These are phyloP conservation scores for Metarhizium album DNA, from an alignment of 2,329 filamentous ascomycete species.

Conservation along the genomic window DNA sequence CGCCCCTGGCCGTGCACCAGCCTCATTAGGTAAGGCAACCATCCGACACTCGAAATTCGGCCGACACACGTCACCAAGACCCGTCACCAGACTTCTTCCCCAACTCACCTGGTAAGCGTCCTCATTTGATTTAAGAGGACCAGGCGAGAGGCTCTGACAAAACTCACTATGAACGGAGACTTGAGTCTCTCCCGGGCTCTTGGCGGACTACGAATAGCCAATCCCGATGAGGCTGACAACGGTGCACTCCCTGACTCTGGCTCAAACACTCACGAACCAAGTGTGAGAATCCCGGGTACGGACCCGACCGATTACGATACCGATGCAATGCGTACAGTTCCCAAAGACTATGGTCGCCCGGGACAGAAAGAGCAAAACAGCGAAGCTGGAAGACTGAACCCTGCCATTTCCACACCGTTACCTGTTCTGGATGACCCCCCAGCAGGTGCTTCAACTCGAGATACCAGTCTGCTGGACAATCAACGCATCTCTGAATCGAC, in stretches of 20 bases:
- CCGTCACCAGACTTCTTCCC: slow-evolving; percentile 3
- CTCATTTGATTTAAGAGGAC: slow-evolving; percentile 13
- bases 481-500: slow-evolving; percentile 10
- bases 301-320: slow-evolving; percentile 4
- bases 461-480: slow-evolving; percentile 1
- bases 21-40: slow-evolving; percentile 9
- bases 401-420: background rate
- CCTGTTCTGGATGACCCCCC: background rate
- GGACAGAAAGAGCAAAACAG: background rate
- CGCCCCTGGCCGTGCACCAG: background rate
- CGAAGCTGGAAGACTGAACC: background rate
- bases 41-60: slow-evolving; percentile 5
- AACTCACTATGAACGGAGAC: slow-evolving; percentile 71
- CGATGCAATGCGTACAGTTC: background rate
- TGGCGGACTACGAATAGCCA: slow-evolving; percentile 91
- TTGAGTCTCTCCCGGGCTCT: slow-evolving; percentile 85
- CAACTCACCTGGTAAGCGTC: slow-evolving; percentile 1
- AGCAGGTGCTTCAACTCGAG: slow-evolving; percentile 7
- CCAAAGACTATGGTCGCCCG: background rate
- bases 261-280: slow-evolving; percentile 14
- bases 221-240: slow-evolving; percentile 65
- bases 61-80: background rate
- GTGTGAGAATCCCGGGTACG: slow-evolving; percentile 8
- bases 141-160: slow-evolving; percentile 13
- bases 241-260: slow-evolving; percentile 1